Evolutionary conservation across 768 basidiomycete species (phyloP).

Genomic region (Panellus pusillus): DNA sequence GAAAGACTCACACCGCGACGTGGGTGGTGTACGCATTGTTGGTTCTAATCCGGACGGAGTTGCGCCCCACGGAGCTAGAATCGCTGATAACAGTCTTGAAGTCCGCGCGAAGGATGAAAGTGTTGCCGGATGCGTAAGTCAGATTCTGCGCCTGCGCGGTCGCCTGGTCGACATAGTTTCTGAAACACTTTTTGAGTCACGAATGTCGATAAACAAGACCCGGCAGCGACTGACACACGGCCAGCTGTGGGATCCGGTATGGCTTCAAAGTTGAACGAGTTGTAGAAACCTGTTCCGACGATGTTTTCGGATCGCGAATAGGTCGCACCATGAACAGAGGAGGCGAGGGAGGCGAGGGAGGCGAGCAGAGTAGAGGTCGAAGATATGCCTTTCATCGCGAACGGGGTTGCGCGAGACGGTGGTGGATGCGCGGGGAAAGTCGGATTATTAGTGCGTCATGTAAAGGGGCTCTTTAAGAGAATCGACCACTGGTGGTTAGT

Average conservation of each 20-base stretch:
- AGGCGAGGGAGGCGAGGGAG: not conserved
- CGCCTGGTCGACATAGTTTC: constrained; percentile 40
- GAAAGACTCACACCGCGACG: constrained; percentile 47
- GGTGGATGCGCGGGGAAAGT: too few relatives aligned
- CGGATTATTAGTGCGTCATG: too few relatives aligned
- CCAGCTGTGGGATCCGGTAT: constrained; percentile 60
- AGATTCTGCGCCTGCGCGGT: constrained; percentile 49
- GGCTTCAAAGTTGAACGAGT: constrained; percentile 47
- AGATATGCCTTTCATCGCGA: constrained; percentile 5
- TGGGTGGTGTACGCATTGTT: constrained; percentile 53
- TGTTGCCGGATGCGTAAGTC: constrained; percentile 48
- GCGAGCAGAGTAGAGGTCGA: not conserved
- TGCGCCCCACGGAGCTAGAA: constrained; percentile 49
- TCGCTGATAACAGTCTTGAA: constrained; percentile 40
- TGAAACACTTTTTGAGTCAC: constrained; percentile 12
- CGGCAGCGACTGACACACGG: constrained; percentile 47
- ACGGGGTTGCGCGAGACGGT: too few relatives aligned
- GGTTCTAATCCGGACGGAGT: constrained; percentile 53
- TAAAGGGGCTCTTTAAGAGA: too few relatives aligned
- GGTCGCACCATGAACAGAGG: constrained; percentile 33
- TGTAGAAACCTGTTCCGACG: constrained; percentile 46
- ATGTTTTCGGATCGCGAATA: constrained; percentile 46
- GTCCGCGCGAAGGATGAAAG: constrained; percentile 57
- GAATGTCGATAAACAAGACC: not conserved
- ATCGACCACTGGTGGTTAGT: too few relatives aligned